Evolutionary conservation across 768 basidiomycete genomes (phyloP), one percentile per base, ranked within the genome.

Genomic region (Calvatia gigantea): DNA sequence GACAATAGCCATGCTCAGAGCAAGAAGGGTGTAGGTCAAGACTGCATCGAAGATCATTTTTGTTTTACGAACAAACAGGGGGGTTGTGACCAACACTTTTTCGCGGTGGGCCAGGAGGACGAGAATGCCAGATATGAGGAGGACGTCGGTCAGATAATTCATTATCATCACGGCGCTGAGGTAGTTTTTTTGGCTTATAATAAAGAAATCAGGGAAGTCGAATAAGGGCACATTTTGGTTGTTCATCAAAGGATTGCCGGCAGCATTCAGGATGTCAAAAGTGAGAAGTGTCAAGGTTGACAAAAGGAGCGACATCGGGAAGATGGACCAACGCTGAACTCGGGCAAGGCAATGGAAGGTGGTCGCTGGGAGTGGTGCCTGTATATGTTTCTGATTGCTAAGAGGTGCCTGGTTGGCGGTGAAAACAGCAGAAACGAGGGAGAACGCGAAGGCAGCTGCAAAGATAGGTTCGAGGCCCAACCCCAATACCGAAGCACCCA

Each of bases 361-460:
- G 51, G 51, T 12, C 14, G 28, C 25, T 21, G 28, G 9, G 4
- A 33, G 28, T 15, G 9, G 15, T 42, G 41, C 21, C 39, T 31
- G 31, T 15, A 21, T 3, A 53, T 42, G 29, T 43, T 53, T 6
- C 7, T 14, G 1, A 43, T 9, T 19, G 51, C 51, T 14, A 7
- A 21, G 29, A 7, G 43, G 5, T 31, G 39, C 25, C 15, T 52
- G 42, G 17, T 43, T 17, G 11, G 41, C 28, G 4, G 41, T 53
- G 7, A 43, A 17, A 23, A 43, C 42, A 44, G 51, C 41, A 3
- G 33, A 53, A 15, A 43, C n/a, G 15, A 53, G 41, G 14, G n/a
- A 23, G 41, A 53, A 53, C 5, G 51, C 27, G 19, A 53, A 53
- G 51, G 14, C 21, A 7, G 41, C 51, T 17, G 51, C 41, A 52